phyloP scores from a whole-genome alignment of 2,329 filamentous ascomycete species.

The Cladosporium velox region DNA sequence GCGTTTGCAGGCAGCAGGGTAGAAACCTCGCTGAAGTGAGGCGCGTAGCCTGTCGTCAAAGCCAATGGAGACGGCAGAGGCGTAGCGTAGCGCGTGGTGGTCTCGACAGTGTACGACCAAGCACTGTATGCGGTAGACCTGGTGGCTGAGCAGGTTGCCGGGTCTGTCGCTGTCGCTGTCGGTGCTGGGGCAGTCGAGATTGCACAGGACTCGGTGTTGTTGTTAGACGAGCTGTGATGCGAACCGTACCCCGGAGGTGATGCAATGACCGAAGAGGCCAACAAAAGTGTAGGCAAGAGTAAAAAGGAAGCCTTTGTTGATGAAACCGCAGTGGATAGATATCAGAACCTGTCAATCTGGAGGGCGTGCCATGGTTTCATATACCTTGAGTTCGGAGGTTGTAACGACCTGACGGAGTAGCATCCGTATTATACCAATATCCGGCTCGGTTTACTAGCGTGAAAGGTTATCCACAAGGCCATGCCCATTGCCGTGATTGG shows the following conservation, averaged over 20 bases:
- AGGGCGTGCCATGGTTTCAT: not conserved
- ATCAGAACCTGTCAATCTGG: not conserved
- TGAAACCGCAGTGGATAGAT: not conserved
- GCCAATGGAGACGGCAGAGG: constrained; percentile 25
- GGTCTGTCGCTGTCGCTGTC: not conserved
- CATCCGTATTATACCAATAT: too few relatives aligned
- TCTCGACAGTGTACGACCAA: constrained; percentile 28
- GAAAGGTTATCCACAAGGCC: not conserved
- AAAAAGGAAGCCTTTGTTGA: not conserved
- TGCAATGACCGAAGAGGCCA: not conserved
- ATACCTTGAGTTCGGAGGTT: not conserved
- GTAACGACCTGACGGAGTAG: too few relatives aligned
- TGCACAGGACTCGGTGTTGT: not conserved
- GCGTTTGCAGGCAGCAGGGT: constrained; percentile 25
- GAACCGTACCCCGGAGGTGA: not conserved
- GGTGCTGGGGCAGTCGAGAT: not conserved
- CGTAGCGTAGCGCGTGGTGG: constrained; percentile 28
- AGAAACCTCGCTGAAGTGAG: constrained; percentile 25
- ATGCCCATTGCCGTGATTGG: not conserved
- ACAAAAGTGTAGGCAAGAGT: not conserved
- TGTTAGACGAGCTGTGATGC: not conserved
- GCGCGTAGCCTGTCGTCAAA: constrained; percentile 26
- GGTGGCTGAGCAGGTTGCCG: constrained; percentile 25
- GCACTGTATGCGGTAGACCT: constrained; percentile 23
- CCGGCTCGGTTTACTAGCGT: not conserved